These are phyloP conservation scores for Fusarium succisae DNA, from an alignment of 2,329 filamentous ascomycete species.

Conservation along the genomic window DNA sequence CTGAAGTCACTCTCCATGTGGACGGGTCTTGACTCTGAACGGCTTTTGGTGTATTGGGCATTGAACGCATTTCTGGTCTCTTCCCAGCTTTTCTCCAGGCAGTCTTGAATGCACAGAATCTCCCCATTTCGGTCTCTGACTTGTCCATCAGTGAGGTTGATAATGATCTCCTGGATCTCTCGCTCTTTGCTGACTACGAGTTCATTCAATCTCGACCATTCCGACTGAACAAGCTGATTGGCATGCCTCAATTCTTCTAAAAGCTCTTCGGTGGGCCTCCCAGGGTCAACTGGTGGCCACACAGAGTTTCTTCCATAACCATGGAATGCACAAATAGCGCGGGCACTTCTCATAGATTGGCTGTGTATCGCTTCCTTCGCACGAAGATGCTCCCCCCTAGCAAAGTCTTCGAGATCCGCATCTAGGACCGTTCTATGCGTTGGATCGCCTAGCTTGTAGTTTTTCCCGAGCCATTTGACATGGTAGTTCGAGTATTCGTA, in stretches of 20 bases:
- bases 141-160: slow-evolving; percentile 1
- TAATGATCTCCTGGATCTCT: slow-evolving; percentile 16
- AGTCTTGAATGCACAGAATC: background rate
- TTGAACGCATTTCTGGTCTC: slow-evolving; percentile 22
- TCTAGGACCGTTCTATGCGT: background rate
- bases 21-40: background rate
- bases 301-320: slow-evolving; percentile 8
- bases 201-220: slow-evolving; percentile 1
- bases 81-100: slow-evolving; percentile 15
- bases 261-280: background rate
- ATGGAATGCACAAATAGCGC: background rate
- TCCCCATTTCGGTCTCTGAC: background rate
- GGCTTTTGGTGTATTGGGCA: slow-evolving; percentile 3
- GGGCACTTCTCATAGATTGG: background rate
- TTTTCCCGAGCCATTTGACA: slow-evolving; percentile 6
- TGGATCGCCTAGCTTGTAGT: background rate
- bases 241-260: background rate
- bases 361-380: background rate
- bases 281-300: slow-evolving; percentile 31
- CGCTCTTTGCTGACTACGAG: slow-evolving; percentile 17
- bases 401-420: background rate
- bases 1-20: slow-evolving; percentile 18
- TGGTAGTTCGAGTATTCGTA: background rate
- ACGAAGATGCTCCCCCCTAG: background rate
- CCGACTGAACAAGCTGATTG: background rate